phyloP scores from a whole-genome alignment of 2,329 filamentous ascomycete species.

The Pseudogymnoascus sp. region DNA sequence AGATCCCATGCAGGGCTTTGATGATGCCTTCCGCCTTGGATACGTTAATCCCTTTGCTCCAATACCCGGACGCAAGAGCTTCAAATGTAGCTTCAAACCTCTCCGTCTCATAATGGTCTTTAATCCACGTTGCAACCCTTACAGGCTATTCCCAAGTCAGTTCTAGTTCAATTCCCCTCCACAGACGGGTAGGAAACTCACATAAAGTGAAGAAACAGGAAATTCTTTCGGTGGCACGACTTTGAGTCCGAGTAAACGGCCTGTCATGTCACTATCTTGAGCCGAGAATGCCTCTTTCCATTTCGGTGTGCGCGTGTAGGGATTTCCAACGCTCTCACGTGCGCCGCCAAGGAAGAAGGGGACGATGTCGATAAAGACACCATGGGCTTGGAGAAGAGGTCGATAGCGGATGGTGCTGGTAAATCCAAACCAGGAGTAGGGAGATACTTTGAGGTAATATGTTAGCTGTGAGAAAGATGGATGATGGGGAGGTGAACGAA shows the following conservation, averaged over 20 bases:
- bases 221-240: conserved; percentile 13
- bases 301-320: conserved; percentile 14
- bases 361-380: conserved; percentile 14
- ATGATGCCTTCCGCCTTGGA: conserved; percentile 14
- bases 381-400: conserved; percentile 12
- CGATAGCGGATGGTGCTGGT: conserved; percentile 13
- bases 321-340: conserved; percentile 14
- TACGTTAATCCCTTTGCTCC: conserved; percentile 14
- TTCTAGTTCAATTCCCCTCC: not conserved
- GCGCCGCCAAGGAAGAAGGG: conserved; percentile 17
- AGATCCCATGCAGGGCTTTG: conserved; percentile 12
- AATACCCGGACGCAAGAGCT: conserved; percentile 15
- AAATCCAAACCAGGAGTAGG: conserved; percentile 18
- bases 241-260: conserved; percentile 14
- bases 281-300: conserved; percentile 13
- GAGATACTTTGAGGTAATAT: conserved; percentile 12
- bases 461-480: not conserved
- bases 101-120: conserved; percentile 8
- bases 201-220: conserved; percentile 12
- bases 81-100: conserved; percentile 15
- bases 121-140: conserved; percentile 15
- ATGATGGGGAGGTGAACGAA: conserved; percentile 4
- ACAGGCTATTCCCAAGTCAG: conserved; percentile 10
- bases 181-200: not conserved
- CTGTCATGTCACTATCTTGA: conserved; percentile 14